Evolutionary conservation across 805 yeast species (phyloP).

Genomic region (Sugiyamaella floridensis): DNA sequence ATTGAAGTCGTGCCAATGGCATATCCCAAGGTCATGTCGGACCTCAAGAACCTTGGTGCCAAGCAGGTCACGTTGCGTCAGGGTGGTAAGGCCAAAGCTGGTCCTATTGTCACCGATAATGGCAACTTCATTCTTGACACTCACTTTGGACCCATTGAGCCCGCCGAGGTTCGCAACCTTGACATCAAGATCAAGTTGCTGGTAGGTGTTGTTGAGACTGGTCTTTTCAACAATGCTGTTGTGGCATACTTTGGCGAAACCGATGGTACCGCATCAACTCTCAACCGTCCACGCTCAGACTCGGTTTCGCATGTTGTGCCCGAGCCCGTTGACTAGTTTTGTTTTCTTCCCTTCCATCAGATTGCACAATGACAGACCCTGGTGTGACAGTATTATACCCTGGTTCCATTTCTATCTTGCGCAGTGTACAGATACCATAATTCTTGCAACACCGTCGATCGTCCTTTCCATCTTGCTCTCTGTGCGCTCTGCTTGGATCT

Average conservation of each 20-base stretch:
- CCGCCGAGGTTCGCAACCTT: conserved; percentile 39
- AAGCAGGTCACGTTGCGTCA: conserved; percentile 59
- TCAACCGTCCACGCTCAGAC: conserved; percentile 2
- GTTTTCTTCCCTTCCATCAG: neutral
- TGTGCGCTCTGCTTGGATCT: neutral
- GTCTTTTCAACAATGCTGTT: conserved; percentile 66
- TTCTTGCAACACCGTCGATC: too few relatives aligned
- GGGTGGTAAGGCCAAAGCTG: conserved; percentile 91
- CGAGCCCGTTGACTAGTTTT: neutral
- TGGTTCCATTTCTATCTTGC: neutral
- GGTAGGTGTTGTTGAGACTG: conserved; percentile 96
- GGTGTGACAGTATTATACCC: neutral
- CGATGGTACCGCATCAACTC: conserved; percentile 49
- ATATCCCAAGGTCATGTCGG: conserved; percentile 64
- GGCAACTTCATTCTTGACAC: conserved; percentile 91
- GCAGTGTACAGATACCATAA: too few relatives aligned
- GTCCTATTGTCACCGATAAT: conserved; percentile 94
- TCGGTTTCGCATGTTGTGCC: neutral
- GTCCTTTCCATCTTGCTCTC: neutral
- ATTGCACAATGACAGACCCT: too few relatives aligned
- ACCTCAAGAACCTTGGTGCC: conserved; percentile 61
- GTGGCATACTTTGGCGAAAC: conserved; percentile 87
- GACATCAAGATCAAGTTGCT: conserved; percentile 62
- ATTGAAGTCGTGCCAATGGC: conserved; percentile 91
- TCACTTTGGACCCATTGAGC: conserved; percentile 70